Conservation (phyloP, 2,329 filamentous ascomycete species). For the Albophoma yamanashiensis region DNA sequence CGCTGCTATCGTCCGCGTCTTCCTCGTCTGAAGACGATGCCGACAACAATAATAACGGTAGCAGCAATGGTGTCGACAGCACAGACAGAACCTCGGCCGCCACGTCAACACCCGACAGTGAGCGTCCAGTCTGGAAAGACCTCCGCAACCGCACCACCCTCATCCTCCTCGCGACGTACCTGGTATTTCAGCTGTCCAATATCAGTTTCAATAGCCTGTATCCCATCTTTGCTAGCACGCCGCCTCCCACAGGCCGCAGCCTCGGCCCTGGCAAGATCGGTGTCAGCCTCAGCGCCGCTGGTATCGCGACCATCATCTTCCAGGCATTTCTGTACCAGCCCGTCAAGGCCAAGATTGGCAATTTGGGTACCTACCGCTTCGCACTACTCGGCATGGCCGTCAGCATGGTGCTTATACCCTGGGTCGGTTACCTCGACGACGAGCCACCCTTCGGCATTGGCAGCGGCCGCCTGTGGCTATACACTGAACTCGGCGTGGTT, state of each 20-base stretch:
- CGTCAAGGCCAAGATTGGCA: constrained; percentile 70
- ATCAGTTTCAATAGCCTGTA: constrained; percentile 94
- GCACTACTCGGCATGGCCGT: constrained; percentile 71
- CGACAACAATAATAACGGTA: constrained; percentile 2
- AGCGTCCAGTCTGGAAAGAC: constrained; percentile 34
- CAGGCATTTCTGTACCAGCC: constrained; percentile 78
- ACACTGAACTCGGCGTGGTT: constrained; percentile 67
- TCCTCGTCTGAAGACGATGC: constrained; percentile 14
- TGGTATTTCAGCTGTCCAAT: constrained; percentile 89
- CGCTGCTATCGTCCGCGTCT: constrained; percentile 16
- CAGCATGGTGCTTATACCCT: constrained; percentile 81
- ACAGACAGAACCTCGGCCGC: not conserved
- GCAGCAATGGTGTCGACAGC: constrained; percentile 8
- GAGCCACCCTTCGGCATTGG: constrained; percentile 45
- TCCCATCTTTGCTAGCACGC: constrained; percentile 77
- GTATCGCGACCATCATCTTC: constrained; percentile 77
- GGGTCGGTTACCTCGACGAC: constrained; percentile 66
- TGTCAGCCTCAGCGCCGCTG: constrained; percentile 73
- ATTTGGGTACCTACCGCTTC: constrained; percentile 71
- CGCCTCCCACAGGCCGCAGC: constrained; percentile 64
- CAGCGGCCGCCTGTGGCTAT: constrained; percentile 59
- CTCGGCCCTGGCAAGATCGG: constrained; percentile 75
- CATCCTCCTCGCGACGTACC: constrained; percentile 71
- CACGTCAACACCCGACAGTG: constrained; percentile 2
- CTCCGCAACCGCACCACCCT: constrained; percentile 74